Conservation (phyloP, 2,329 filamentous ascomycete species). For the Scolecobasidium constrictum region DNA sequence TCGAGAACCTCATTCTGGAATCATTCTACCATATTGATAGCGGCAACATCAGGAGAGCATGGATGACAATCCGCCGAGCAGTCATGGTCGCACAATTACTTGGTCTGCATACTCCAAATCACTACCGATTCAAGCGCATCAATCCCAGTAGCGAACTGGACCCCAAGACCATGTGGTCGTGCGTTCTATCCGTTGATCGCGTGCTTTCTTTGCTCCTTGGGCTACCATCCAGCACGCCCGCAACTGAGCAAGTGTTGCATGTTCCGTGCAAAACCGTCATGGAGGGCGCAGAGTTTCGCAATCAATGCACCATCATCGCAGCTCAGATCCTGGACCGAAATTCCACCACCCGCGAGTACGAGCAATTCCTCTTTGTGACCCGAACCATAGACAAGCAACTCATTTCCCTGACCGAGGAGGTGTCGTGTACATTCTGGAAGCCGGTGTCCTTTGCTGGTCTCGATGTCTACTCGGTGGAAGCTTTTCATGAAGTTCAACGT, state of each 20-base stretch:
- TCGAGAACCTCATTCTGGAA: constrained; percentile 34
- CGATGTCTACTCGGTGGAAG: constrained; percentile 12
- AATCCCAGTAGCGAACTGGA: not conserved
- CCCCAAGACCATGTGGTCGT: constrained; percentile 8
- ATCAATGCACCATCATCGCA: not conserved
- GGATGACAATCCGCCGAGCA: constrained; percentile 28
- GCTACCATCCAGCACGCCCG: constrained; percentile 7
- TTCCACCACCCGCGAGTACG: not conserved
- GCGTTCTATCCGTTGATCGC: constrained; percentile 10
- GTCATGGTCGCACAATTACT: constrained; percentile 28
- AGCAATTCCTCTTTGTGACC: constrained; percentile 2
- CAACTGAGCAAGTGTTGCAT: not conserved
- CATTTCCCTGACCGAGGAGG: constrained; percentile 18
- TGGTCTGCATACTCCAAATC: constrained; percentile 4
- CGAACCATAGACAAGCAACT: constrained; percentile 24
- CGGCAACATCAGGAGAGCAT: constrained; percentile 31
- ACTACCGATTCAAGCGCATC: constrained; percentile 2
- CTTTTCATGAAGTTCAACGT: constrained; percentile 21
- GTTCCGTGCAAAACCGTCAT: not conserved
- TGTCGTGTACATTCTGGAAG: constrained; percentile 27
- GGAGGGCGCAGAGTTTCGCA: not conserved
- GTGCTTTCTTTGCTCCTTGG: constrained; percentile 7
- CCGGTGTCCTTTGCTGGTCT: constrained; percentile 17
- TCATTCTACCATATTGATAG: constrained; percentile 25
- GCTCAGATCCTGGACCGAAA: constrained; percentile 7